Conservation (phyloP, 176 grass and related monocot species). For the Phoenix dactylifera region DNA sequence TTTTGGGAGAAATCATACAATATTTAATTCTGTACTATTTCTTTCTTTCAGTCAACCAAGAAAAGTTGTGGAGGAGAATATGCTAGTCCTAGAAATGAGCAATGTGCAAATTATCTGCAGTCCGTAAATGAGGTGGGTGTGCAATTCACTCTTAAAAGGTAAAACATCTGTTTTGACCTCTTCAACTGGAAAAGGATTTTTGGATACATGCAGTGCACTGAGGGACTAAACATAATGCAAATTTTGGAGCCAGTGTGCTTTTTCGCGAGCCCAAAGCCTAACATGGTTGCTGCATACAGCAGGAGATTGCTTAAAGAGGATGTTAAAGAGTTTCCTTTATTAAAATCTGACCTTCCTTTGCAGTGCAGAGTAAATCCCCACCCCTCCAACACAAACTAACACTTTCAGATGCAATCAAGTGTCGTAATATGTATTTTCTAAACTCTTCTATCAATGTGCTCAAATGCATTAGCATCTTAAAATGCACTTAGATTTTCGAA, state of each 20-base stretch:
- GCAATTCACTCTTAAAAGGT: too few species aligned
- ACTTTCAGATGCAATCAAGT: too few species aligned
- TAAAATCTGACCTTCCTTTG: background rate
- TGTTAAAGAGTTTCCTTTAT: constrained; percentile 1
- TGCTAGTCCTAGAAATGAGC: constrained; percentile 26
- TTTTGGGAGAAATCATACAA: too few species aligned
- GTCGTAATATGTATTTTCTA: too few species aligned
- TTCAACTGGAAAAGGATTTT: background rate
- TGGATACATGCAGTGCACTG: constrained; percentile 7
- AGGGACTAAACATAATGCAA: constrained; percentile 32
- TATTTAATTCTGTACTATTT: too few species aligned
- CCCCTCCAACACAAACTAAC: background rate
- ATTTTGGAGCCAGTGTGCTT: constrained; percentile 54
- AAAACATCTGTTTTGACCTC: too few species aligned
- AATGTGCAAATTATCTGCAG: constrained; percentile 30
- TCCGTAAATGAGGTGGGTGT: constrained; percentile 21
- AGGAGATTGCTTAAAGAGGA: constrained; percentile 12
- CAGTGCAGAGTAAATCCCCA: constrained; percentile 31
- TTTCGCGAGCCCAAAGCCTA: background rate
- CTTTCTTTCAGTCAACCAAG: constrained; percentile 9
- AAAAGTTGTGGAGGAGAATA: constrained; percentile 38
- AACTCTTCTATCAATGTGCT: too few species aligned
- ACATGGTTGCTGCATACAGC: background rate
- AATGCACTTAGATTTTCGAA: too few species aligned
- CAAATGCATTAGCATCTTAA: too few species aligned